Base-by-base conservation (phyloP, 108 stramenopile genomes). In the Poteriospumella lacustris region DNA sequence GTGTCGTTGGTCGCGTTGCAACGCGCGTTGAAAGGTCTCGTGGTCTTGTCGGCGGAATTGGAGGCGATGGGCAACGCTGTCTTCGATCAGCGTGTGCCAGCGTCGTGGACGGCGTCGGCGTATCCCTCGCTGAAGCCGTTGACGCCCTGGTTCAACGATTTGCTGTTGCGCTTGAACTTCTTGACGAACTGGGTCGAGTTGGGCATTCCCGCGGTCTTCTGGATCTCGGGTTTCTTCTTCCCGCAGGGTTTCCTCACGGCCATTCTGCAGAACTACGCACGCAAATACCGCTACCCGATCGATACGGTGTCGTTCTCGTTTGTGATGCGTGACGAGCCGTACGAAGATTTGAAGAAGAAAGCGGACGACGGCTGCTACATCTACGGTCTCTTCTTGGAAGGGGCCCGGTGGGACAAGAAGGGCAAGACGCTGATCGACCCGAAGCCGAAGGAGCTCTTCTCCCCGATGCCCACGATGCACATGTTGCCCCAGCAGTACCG, bases 171-270 rank as follows among this genome's bases (percentile, higher is more conserved):
- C 34, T 44, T 89, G 0, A 26, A 39, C 33, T 90, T 90, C 77
- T 33, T 90, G 42, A 43, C 81, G 31, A 67, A 59, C 29, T 90
- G 89, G 89, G 79, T 89, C 29, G 85, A 80, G 34, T 29, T 83
- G 19, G 89, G 88, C 2, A 82, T 81, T 43, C 89, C 89, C 1
- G 44, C 81, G 26, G 76, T 76, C 12, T 88, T 87, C 64, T 90
- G 89, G 89, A 86, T 90, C 58, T 82, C 83, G 31, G 89, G 88
- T 2, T 90, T 90, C 70, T 90, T 89, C 82, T 90, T 90, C 58
- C 89, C 88, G 12, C 84, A 84, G 36, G 83, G 88, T 28, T 90
- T 90, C 80, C 79, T 90, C 42, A 90, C 89, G n/a, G 89, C 87
- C 15, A 83, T 79, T 2, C 68, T 88, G 68, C 89, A 90, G 81